phyloP scores from a whole-genome alignment of 805 yeast species.

The Starmera caribaea region DNA sequence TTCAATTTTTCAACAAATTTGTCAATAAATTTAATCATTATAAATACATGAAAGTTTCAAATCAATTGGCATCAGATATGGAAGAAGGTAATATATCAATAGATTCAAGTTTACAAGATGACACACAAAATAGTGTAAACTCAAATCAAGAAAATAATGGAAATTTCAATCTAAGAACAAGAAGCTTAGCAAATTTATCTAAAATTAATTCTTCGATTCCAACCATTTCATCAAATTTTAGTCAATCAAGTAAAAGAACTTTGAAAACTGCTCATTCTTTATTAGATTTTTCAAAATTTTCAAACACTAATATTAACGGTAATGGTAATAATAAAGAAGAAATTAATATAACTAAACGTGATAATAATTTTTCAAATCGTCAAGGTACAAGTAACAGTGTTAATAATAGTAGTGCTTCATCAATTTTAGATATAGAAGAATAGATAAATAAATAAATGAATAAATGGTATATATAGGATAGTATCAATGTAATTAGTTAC shows the following conservation, averaged over 20 bases:
- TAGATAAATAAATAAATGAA: no score
- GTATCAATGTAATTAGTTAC: no score
- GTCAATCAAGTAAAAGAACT: neutral
- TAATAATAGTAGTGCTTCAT: no score
- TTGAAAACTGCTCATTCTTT: slow-evolving; percentile 1
- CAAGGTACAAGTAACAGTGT: no score
- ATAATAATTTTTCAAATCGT: no score
- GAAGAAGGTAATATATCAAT: slow-evolving; percentile 1
- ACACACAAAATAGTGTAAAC: neutral
- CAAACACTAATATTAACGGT: neutral
- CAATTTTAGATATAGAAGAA: no score
- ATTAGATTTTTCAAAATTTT: slow-evolving; percentile 1
- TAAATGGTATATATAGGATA: no score
- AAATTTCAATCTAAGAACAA: slow-evolving; percentile 1
- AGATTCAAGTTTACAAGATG: neutral
- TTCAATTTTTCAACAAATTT: neutral
- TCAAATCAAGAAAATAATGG: neutral
- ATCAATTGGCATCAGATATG: neutral
- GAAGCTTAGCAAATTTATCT: slow-evolving; percentile 2
- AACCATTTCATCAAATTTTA: neutral
- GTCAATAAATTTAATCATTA: neutral
- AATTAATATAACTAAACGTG: no score
- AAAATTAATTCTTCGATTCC: neutral
- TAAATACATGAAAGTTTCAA: neutral
- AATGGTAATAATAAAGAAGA: no score